Percentiles rank a stretch among this genome's conserved stretches.
Conservation (phyloP, 2,329 filamentous ascomycete species). For the Mycosphaerella arachidis region DNA sequence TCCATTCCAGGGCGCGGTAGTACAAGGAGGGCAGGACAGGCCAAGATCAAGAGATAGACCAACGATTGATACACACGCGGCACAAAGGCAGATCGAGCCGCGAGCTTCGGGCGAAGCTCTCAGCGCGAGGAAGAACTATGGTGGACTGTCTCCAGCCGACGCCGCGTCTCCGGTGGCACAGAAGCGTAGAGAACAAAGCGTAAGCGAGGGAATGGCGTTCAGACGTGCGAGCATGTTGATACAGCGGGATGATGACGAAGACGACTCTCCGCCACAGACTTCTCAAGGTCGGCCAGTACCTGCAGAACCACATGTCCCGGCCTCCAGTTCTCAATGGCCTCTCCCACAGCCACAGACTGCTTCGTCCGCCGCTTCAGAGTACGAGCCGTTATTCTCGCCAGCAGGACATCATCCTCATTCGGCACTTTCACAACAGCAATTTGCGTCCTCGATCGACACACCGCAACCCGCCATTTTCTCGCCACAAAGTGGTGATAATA, state of each 20-base stretch:
- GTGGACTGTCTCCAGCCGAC: conserved; percentile 7
- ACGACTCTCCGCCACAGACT: conserved; percentile 9
- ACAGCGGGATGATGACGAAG: conserved; percentile 22
- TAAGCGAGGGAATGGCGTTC: conserved; percentile 30
- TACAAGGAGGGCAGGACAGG: neutral
- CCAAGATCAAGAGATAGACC: conserved; percentile 7
- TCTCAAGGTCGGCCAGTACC: neutral
- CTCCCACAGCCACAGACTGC: neutral
- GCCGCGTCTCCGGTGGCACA: conserved; percentile 20
- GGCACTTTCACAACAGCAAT: conserved; percentile 5
- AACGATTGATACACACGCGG: conserved; percentile 15
- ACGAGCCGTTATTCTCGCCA: neutral
- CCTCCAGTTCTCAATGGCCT: neutral
- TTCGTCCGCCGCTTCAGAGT: neutral
- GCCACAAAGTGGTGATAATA: conserved; percentile 11
- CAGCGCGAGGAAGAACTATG: conserved; percentile 1
- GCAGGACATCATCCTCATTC: neutral
- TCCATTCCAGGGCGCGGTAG: neutral
- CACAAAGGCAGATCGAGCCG: conserved; percentile 1
- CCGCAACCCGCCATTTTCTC: conserved; percentile 5
- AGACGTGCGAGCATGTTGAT: conserved; percentile 31
- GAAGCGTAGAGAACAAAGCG: conserved; percentile 26
- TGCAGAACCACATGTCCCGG: neutral
- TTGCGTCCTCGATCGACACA: conserved; percentile 6
- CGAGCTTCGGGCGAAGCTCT: neutral